Conservation (phyloP, 2,329 filamentous ascomycete genomes). For the Coniochaeta prunicola region DNA sequence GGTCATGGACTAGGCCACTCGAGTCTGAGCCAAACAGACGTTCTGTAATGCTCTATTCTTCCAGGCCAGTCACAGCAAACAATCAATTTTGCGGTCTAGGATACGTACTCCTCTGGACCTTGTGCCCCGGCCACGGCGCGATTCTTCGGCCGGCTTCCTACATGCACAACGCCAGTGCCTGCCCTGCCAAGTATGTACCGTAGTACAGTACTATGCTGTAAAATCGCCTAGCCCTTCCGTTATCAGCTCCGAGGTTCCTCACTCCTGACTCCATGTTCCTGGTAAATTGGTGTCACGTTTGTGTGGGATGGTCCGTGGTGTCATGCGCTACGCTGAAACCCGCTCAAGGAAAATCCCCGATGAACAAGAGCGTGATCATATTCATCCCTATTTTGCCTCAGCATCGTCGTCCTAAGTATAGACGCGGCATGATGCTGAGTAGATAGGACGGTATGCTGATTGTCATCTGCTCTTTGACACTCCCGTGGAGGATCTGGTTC, state of each 20-base stretch:
- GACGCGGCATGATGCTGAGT: neutral
- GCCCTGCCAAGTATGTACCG: neutral
- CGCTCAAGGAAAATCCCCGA: neutral
- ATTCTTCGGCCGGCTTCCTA: neutral
- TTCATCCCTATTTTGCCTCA: neutral
- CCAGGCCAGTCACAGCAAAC: no score
- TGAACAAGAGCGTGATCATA: neutral
- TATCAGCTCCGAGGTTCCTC: neutral
- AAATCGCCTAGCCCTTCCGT: neutral
- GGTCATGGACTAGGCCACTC: neutral
- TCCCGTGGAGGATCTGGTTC: neutral
- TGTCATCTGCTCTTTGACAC: neutral
- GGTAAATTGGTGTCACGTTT: slow-evolving; percentile 1
- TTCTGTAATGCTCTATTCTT: no score
- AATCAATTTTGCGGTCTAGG: no score
- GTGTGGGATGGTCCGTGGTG: neutral
- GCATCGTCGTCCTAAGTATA: neutral
- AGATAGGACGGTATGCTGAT: neutral
- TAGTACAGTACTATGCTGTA: no score
- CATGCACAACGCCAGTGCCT: neutral
- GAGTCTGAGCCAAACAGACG: no score
- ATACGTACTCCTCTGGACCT: no score
- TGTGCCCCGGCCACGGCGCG: no score
- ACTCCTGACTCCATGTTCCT: neutral
- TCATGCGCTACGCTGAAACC: neutral